A percentile compares a stretch with the other conserved stretches of the same genome.
Conservation (phyloP, 805 yeast species). For the Metschnikowia arizonensis region DNA sequence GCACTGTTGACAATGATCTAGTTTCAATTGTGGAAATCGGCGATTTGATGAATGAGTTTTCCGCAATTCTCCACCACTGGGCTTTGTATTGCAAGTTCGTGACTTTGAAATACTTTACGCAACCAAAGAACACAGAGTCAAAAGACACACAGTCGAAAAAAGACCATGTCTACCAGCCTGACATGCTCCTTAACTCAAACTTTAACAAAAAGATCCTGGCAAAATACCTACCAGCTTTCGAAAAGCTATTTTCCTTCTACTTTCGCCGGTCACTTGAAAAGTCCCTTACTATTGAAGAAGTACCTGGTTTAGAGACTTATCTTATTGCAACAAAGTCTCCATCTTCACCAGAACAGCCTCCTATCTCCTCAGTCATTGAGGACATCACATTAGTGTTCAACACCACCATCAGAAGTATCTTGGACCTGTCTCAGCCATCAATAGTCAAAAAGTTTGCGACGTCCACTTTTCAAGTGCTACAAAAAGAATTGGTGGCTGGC, state of each 20-base stretch:
- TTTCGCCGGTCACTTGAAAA: conserved; percentile 76
- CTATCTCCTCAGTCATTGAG: conserved; percentile 80
- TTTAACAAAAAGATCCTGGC: conserved; percentile 53
- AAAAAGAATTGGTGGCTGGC: conserved; percentile 59
- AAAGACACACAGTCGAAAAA: conserved; percentile 8
- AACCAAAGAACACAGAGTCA: conserved; percentile 3
- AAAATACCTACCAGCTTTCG: conserved; percentile 59
- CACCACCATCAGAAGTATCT: conserved; percentile 56
- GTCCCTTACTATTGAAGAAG: conserved; percentile 73
- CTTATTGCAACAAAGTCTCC: conserved; percentile 21
- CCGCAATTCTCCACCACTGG: conserved; percentile 84
- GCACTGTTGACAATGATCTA: conserved; percentile 30
- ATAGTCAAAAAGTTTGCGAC: conserved; percentile 53
- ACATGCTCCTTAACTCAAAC: conserved; percentile 49
- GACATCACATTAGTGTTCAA: conserved; percentile 75
- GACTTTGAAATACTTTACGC: conserved; percentile 56
- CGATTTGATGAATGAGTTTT: conserved; percentile 63
- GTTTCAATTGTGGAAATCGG: conserved; percentile 62
- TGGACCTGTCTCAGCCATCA: conserved; percentile 66
- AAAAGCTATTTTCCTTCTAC: conserved; percentile 58
- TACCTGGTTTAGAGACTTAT: conserved; percentile 51
- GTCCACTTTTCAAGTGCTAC: conserved; percentile 55
- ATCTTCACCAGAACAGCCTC: conserved; percentile 51
- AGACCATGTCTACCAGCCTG: conserved; percentile 41
- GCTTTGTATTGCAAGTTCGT: conserved; percentile 70